Conservation (phyloP, 192 early-diverging fungal species). For the Polychytrium aggregatum region DNA sequence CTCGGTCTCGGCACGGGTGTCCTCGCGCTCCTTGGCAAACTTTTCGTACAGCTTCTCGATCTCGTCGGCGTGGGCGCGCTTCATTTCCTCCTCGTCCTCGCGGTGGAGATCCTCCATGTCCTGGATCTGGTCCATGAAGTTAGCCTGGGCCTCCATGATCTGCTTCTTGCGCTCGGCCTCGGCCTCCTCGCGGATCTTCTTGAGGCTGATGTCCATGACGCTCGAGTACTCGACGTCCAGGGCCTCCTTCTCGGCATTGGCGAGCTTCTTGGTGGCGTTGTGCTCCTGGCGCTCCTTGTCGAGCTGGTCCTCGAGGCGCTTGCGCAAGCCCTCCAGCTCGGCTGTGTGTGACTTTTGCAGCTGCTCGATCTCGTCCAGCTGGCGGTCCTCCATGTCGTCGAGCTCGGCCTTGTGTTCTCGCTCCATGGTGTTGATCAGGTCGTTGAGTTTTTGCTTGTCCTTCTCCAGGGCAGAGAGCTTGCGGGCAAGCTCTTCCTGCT, state of each 20-base stretch:
- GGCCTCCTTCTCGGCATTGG: not conserved
- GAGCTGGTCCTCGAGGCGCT: conserved; percentile 2
- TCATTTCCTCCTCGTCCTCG: conserved; percentile 4
- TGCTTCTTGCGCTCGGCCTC: too few relatives aligned
- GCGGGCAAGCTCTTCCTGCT: conserved; percentile 1
- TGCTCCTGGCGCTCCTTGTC: not conserved
- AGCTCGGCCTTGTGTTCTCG: too few relatives aligned
- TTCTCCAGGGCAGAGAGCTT: too few relatives aligned
- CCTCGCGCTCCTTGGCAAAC: conserved; percentile 1
- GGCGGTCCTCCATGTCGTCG: conserved; percentile 2
- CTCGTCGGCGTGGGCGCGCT: conserved; percentile 6
- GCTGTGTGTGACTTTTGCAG: conserved; percentile 4
- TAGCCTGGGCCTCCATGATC: too few relatives aligned
- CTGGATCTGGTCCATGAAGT: conserved; percentile 3
- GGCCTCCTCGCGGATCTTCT: too few relatives aligned
- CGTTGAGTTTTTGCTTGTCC: too few relatives aligned
- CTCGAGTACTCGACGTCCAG: too few relatives aligned
- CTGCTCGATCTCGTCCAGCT: conserved; percentile 9
- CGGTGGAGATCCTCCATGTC: conserved; percentile 8
- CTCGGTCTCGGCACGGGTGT: not conserved
- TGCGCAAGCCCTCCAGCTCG: conserved; percentile 7
- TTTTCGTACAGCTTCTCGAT: conserved; percentile 4
- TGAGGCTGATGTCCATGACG: too few relatives aligned
- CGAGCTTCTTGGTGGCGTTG: too few relatives aligned
- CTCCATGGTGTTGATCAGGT: conserved; percentile 6